A percentile compares a stretch with the other conserved stretches of the same genome.
These are phyloP conservation scores for Rhinocladiella similis DNA, from an alignment of 2,329 filamentous ascomycete genomes.

Conservation along the genomic window DNA sequence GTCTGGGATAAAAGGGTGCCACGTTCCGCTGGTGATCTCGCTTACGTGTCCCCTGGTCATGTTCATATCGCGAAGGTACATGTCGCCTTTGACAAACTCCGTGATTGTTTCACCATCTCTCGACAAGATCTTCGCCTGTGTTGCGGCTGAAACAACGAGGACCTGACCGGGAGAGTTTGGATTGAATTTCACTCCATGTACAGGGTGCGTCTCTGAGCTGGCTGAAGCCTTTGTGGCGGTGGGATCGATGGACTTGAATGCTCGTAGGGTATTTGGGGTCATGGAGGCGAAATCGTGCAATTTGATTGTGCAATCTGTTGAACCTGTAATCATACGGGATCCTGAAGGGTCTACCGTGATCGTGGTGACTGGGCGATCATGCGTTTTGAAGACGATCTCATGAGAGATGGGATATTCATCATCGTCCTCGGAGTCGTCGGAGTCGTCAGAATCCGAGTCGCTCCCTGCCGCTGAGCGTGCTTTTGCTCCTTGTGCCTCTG, in stretches of 20 bases:
- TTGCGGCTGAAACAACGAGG: conserved; percentile 82
- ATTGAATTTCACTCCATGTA: conserved; percentile 86
- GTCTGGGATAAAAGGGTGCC: conserved; percentile 85
- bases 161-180: conserved; percentile 76
- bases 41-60: conserved; percentile 97
- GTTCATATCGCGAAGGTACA: conserved; percentile 96
- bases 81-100: conserved; percentile 95
- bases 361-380: conserved; percentile 82
- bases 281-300: conserved; percentile 94
- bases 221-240: conserved; percentile 71
- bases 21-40: conserved; percentile 83
- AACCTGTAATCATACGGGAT: conserved; percentile 82
- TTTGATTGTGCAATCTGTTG: conserved; percentile 86
- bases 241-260: conserved; percentile 90
- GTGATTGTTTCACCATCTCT: conserved; percentile 83
- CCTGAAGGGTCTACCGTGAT: conserved; percentile 83
- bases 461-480: conserved; percentile 40
- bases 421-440: conserved; percentile 54
- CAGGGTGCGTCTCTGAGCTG: conserved; percentile 78
- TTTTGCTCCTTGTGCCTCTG: conserved; percentile 35
- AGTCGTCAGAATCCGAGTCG: conserved; percentile 41
- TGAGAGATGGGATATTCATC: conserved; percentile 92
- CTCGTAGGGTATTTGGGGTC: conserved; percentile 89
- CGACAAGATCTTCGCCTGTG: conserved; percentile 85
- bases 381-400: conserved; percentile 88